Conservation (phyloP, 208 protist genomes). For the Acanthamoeba sp. region DNA sequence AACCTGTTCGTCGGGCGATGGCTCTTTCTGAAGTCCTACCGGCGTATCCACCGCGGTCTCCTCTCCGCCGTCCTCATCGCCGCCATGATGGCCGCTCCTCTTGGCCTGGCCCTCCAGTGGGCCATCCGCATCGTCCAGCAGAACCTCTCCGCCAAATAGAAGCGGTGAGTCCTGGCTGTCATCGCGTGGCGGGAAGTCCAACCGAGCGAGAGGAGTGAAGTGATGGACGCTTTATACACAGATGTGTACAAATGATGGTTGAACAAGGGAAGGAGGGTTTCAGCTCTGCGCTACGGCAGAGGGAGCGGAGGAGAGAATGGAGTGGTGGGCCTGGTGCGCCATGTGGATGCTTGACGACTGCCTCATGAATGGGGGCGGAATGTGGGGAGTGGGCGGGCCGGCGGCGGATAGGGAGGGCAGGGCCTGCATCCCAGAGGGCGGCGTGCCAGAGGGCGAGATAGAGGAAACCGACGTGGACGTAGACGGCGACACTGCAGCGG, state of each 20-base stretch:
- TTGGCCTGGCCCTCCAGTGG: neutral
- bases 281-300: neutral
- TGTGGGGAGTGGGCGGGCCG: neutral
- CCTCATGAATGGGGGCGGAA: constrained; percentile 27
- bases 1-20: neutral
- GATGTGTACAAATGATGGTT: neutral
- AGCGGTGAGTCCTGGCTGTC: too few species aligned
- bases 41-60: neutral
- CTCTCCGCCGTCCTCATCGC: neutral
- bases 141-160: neutral
- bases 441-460: neutral
- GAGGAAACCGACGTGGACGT: neutral
- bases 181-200: too few species aligned
- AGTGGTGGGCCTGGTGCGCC: neutral
- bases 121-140: neutral
- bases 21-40: neutral
- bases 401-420: neutral
- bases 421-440: neutral
- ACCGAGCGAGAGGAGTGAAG: too few species aligned
- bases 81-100: neutral
- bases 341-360: constrained; percentile 13
- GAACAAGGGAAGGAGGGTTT: neutral
- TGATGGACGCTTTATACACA: neutral
- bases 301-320: neutral
- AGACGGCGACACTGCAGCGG: neutral